Evolutionary conservation across 768 basidiomycete genomes (phyloP).

Genomic region (Lentinula detonsa): DNA sequence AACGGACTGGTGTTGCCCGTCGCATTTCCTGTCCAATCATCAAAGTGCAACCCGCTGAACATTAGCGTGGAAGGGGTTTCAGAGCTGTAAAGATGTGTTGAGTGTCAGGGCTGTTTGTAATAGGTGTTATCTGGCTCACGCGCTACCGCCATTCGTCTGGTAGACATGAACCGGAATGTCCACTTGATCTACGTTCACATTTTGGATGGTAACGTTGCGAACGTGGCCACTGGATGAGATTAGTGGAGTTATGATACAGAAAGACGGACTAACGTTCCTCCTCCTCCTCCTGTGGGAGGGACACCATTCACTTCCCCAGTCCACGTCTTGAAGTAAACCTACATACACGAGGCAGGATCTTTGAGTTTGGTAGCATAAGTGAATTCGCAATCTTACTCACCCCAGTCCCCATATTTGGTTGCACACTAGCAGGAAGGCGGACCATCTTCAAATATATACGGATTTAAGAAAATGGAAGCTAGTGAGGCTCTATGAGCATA

Average conservation of each 20-base stretch:
- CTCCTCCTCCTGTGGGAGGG: slow-evolving; percentile 54
- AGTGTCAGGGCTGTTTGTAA: not conserved
- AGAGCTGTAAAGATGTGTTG: slow-evolving; percentile 23
- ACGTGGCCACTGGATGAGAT: not conserved
- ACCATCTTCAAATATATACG: slow-evolving; percentile 23
- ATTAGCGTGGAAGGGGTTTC: slow-evolving; percentile 43
- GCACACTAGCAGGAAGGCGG: slow-evolving; percentile 38
- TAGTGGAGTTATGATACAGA: not conserved
- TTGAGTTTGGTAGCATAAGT: not conserved
- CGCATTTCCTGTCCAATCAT: slow-evolving; percentile 42
- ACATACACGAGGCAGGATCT: not conserved
- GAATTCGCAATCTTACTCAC: slow-evolving; percentile 19
- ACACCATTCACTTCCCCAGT: slow-evolving; percentile 41
- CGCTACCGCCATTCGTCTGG: slow-evolving; percentile 45
- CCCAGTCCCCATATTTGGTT: slow-evolving; percentile 52
- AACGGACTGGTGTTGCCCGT: slow-evolving; percentile 30
- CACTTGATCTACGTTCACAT: slow-evolving; percentile 42
- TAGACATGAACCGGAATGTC: slow-evolving; percentile 39
- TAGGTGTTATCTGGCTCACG: slow-evolving; percentile 20
- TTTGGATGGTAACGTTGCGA: slow-evolving; percentile 33
- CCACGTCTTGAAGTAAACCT: slow-evolving; percentile 58
- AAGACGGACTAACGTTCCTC: slow-evolving; percentile 30
- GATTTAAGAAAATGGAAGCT: not conserved
- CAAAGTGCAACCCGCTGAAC: slow-evolving; percentile 41
- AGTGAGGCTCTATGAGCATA: slow-evolving; percentile 11